Evolutionary conservation across 129 eudicot species (phyloP).

Genomic region (Artemisia argyi): DNA sequence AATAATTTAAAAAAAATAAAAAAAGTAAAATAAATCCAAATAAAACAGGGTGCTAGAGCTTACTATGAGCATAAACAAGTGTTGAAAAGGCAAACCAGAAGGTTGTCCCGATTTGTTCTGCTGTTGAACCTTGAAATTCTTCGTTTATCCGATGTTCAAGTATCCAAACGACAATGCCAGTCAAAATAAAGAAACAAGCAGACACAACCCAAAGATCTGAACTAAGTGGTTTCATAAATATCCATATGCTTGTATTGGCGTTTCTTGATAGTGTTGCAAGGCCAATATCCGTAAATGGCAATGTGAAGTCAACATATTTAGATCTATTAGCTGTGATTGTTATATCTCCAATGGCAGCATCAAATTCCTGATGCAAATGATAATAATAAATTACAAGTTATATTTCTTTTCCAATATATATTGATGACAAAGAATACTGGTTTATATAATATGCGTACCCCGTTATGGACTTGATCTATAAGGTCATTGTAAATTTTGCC

Average conservation of each 20-base stretch:
- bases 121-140: constrained; percentile 32
- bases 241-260: constrained; percentile 31
- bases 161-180: constrained; percentile 42
- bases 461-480: not conserved
- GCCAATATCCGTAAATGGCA: constrained; percentile 40
- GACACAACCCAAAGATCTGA: constrained; percentile 37
- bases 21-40: no score
- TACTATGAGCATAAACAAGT: constrained; percentile 43
- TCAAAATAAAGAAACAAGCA: constrained; percentile 28
- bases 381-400: not conserved
- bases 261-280: constrained; percentile 29
- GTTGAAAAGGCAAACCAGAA: constrained; percentile 46
- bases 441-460: constrained; percentile 14
- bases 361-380: constrained; percentile 34
- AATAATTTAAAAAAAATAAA: no score
- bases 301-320: constrained; percentile 47
- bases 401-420: no score
- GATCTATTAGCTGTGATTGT: constrained; percentile 48
- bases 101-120: constrained; percentile 35
- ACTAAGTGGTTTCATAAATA: constrained; percentile 45
- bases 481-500: constrained; percentile 14
- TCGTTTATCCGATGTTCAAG: constrained; percentile 33
- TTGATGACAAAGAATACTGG: not conserved
- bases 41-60: constrained; percentile 8
- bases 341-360: constrained; percentile 52